Evolutionary conservation across 768 basidiomycete species (phyloP).

Genomic region (Mycena olivaceomarginata): DNA sequence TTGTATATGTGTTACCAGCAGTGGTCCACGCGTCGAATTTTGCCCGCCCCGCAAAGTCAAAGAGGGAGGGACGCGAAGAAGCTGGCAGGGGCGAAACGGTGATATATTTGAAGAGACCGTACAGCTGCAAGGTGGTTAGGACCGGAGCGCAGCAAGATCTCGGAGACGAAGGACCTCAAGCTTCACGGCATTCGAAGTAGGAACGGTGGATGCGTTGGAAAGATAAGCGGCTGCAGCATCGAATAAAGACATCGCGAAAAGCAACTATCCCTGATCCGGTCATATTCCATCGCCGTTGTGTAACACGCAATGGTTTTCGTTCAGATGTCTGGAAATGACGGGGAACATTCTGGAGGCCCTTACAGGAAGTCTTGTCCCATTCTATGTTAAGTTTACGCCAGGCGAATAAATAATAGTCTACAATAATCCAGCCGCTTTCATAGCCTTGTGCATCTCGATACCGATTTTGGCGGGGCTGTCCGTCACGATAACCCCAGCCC

Average conservation of each 20-base stretch:
- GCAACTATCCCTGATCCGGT: too few species aligned
- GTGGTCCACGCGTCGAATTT: slow-evolving; percentile 92
- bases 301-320: too few species aligned
- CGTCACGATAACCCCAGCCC: slow-evolving; percentile 94
- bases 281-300: too few species aligned
- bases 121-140: slow-evolving; percentile 76
- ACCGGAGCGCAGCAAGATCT: slow-evolving; percentile 56
- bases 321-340: too few species aligned
- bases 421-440: slow-evolving; percentile 85
- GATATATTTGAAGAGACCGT: slow-evolving; percentile 88
- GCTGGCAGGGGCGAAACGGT: slow-evolving; percentile 75
- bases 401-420: slow-evolving; percentile 43
- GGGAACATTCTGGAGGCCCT: neutral
- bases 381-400: slow-evolving; percentile 18
- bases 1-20: slow-evolving; percentile 68
- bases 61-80: slow-evolving; percentile 80
- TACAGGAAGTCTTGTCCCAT: neutral
- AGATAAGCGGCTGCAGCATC: slow-evolving; percentile 79
- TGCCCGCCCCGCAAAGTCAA: slow-evolving; percentile 86
- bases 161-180: slow-evolving; percentile 78
- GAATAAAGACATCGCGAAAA: slow-evolving; percentile 58
- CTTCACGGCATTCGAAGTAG: slow-evolving; percentile 77
- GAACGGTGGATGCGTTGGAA: slow-evolving; percentile 71
- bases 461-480: slow-evolving; percentile 98
- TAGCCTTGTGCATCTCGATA: slow-evolving; percentile 89